Evolutionary conservation across 2,329 filamentous ascomycete genomes (phyloP).

Genomic region (Alternaria postmessia): DNA sequence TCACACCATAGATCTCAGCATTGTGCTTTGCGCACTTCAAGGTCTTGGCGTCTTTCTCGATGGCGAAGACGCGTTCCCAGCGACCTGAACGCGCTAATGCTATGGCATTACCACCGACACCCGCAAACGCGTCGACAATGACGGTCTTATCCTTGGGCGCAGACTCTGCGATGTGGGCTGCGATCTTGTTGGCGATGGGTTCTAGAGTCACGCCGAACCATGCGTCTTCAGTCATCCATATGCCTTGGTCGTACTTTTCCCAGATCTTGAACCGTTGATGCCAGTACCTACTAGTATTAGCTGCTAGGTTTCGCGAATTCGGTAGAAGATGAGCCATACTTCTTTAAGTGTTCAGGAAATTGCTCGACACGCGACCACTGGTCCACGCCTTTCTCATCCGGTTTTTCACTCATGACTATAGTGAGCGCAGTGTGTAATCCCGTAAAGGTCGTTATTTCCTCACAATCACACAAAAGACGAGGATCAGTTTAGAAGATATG

Average conservation of each 20-base stretch:
- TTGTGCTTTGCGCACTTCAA: slow-evolving; percentile 94
- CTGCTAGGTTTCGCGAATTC: not conserved
- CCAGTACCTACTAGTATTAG: slow-evolving; percentile 76
- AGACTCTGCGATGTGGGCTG: slow-evolving; percentile 70
- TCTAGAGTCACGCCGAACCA: slow-evolving; percentile 99
- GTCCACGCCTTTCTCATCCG: slow-evolving; percentile 55
- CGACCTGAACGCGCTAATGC: slow-evolving; percentile 84
- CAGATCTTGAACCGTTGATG: slow-evolving; percentile 88
- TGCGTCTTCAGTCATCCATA: slow-evolving; percentile 89
- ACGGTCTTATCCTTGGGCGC: slow-evolving; percentile 66
- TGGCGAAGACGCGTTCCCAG: slow-evolving; percentile 85
- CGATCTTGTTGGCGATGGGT: slow-evolving; percentile 74
- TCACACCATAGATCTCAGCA: slow-evolving; percentile 82
- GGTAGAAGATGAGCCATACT: slow-evolving; percentile 62
- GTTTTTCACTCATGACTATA: slow-evolving; percentile 27
- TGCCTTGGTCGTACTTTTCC: slow-evolving; percentile 82
- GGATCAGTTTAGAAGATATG: not conserved
- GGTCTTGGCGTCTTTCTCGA: slow-evolving; percentile 82
- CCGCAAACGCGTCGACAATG: slow-evolving; percentile 88
- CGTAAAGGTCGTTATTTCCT: not conserved
- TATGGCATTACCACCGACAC: slow-evolving; percentile 92
- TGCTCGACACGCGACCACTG: slow-evolving; percentile 77
- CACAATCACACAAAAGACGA: not conserved
- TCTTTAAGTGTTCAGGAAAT: slow-evolving; percentile 84
- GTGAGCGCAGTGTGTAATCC: not conserved